Base-by-base conservation (phyloP, 2,329 filamentous ascomycete genomes). In the Ophiostoma piceae region DNA sequence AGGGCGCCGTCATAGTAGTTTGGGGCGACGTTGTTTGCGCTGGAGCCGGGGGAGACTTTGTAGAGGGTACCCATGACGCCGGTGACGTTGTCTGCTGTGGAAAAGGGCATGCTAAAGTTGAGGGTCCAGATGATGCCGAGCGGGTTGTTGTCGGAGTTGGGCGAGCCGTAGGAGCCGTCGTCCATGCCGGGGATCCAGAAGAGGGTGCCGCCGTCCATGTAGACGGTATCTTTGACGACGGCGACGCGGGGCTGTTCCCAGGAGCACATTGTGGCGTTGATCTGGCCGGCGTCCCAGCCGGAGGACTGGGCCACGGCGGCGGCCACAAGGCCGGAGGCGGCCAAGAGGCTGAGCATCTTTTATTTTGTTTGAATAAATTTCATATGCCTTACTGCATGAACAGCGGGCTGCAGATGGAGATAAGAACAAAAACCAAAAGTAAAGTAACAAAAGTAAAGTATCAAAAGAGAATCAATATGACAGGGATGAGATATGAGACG, bases 1-100 rank as follows among this genome's bases (percentile, higher is more conserved):
- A 92, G 84, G 8, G 81, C 85, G 1, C 90, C 90, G 71, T 90
- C 88, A 19, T 81, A 72, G 72, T 85, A 90, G 73, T 85, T 85
- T 0, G 87, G 87, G 0, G 82, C 81, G 64, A 84, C 71, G 72
- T 84, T 85, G 72, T 84, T 86, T 41, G 80, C 80, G 22, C 77
- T 77, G 2, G 80, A 80, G 7, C 83, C 80, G 47, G 75, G 80
- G 0, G 76, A 71, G 0, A 80, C 81, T 72, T 87, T 88, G 2
- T 82, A 79, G 51, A 85, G 75, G 0, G 76, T 78, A 1, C 77
- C 76, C 22, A 91, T 80, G 11, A 89, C 76, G 0, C 74, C 76
- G 19, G 83, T 88, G 66, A 85, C 75, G 74, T 90, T 90, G 39
- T 80, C 76, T 1, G 76, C 80, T 0, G 80, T 79, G 70, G 84